A percentile compares a stretch with the other conserved stretches of the same genome.
These are phyloP conservation scores for Lactifluus hygrophoroides DNA, from an alignment of 768 basidiomycete species.

Conservation along the genomic window DNA sequence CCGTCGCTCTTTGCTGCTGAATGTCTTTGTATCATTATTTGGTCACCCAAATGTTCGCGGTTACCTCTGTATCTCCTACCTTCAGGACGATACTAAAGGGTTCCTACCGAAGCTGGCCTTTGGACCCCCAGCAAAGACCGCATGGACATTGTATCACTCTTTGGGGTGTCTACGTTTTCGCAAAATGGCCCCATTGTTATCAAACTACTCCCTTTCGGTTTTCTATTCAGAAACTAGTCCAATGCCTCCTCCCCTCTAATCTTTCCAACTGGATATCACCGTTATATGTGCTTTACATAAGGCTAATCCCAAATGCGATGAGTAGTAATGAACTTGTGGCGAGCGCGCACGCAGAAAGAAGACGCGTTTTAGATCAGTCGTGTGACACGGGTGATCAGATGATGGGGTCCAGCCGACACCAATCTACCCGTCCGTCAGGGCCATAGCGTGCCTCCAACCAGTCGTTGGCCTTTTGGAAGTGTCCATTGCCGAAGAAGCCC, in stretches of 20 bases:
- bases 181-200: slow-evolving; percentile 14
- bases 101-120: slow-evolving; percentile 13
- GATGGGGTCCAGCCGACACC: slow-evolving; percentile 43
- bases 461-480: slow-evolving; percentile 80
- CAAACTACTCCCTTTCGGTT: slow-evolving; percentile 10
- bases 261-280: slow-evolving; percentile 13
- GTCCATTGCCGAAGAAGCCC: slow-evolving; percentile 84
- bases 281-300: slow-evolving; percentile 18
- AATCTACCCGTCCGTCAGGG: slow-evolving; percentile 57
- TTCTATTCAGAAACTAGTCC: slow-evolving; percentile 13
- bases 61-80: slow-evolving; percentile 10
- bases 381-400: slow-evolving; percentile 14
- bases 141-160: slow-evolving; percentile 18
- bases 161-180: slow-evolving; percentile 14
- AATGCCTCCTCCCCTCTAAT: slow-evolving; percentile 9
- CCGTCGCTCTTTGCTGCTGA: slow-evolving; percentile 12
- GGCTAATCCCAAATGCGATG: slow-evolving; percentile 15
- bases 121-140: slow-evolving; percentile 15
- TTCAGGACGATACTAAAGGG: slow-evolving; percentile 2
- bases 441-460: slow-evolving; percentile 84
- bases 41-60: slow-evolving; percentile 16
- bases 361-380: neutral
- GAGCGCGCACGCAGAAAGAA: neutral
- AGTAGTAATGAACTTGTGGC: neutral
- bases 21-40: slow-evolving; percentile 20